Base-by-base conservation (phyloP, 2,329 filamentous ascomycete genomes). In the Fusarium sp. region DNA sequence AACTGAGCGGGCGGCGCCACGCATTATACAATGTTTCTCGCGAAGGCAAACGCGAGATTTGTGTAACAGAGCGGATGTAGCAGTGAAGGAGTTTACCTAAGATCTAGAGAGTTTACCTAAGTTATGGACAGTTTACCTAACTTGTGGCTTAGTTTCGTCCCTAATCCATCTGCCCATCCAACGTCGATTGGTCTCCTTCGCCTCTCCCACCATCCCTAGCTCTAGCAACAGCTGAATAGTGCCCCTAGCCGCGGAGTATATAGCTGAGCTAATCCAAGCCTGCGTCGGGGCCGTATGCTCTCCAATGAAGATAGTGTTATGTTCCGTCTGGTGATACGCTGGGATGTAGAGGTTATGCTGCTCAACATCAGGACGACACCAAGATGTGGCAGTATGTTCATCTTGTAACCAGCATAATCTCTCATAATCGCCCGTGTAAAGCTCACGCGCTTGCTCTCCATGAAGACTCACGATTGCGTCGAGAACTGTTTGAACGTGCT, bases 251-350 rank as follows among this genome's bases (percentile, higher is more conserved):
- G 0, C 91, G 90, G 88, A 91, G 77, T 94, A 91, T 9, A 94
- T 82, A 2, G 92, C 91, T 6, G 87, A 89, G 37, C 88, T 87
- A 56, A 93, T 91, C 91, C 91, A 93, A 2, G 90, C 91, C 77
- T 94, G 92, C 1, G 92, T 94, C 77, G 91, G 93, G 11, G 87
- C 89, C 0, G 91, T 93, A 77, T 93, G 91, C 79, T 94, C 92
- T 5, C 89, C 89, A 10, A 92, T 83, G 67, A 93, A 93, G 38
- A 93, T 89, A n/a, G 91, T 90, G 53, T 91, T 89, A 71, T 86
- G 87, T 79, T 94, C 73, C 0, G 91, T 93, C 78, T 90, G 88
- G 77, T 92, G 93, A 77, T 93, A 94, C n/a, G 91, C 89, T 0
- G 92, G 92, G 13, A 94, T 83, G 74, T 92, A 94, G 30, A 93